Base-by-base conservation (phyloP, 2,329 filamentous ascomycete species). In the Ophiostoma sp. region DNA sequence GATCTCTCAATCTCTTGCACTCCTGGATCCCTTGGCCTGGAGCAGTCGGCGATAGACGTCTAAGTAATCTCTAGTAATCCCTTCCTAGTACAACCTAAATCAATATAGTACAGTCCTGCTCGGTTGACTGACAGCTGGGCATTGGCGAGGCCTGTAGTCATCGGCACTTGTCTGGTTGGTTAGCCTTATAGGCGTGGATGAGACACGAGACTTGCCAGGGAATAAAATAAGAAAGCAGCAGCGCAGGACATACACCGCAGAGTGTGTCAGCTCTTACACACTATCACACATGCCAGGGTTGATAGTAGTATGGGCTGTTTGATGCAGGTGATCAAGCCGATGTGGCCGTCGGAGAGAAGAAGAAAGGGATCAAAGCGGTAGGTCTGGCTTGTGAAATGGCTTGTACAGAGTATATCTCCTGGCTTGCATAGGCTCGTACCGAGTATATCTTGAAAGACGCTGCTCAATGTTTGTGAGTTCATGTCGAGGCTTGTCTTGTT, bases 111-210 rank as follows among this genome's bases (percentile, higher is more conserved):
- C 52, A 17, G 27, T 62, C 57, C 13, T 62, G 52, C 4, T 17
- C 13, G 23, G 27, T 20, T 31, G 57, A 27, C 27, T 31, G 57
- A 27, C 27, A 33, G 57, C 57, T 39, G 62, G 33, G 20, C n/a
- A 31, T n/a, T 67, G 44, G 20, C 44, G 35, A 65, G 31, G 60
- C n/a, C 33, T 65, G 60, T n/a, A 4, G 60, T n/a, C 27, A 67
- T 71, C 74, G 74, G 74, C 74, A 75, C 67, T 74, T 75, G 68
- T 74, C 72, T 75, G 72, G 73, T 74, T 75, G 74, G 73, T 69
- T 69, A 27, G 52, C 69, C 27, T 33, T 44, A 69, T 48, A 31
- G 41, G 44, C 54, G 41, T 52, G 60, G 7, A 57, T 57, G 52
- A 57, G 52, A 57, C 52, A 57, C 23, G 52, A 48, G 4, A n/a